These are phyloP conservation scores for Clarireedia sp. DNA, from an alignment of 2,329 filamentous ascomycete species.

Conservation along the genomic window DNA sequence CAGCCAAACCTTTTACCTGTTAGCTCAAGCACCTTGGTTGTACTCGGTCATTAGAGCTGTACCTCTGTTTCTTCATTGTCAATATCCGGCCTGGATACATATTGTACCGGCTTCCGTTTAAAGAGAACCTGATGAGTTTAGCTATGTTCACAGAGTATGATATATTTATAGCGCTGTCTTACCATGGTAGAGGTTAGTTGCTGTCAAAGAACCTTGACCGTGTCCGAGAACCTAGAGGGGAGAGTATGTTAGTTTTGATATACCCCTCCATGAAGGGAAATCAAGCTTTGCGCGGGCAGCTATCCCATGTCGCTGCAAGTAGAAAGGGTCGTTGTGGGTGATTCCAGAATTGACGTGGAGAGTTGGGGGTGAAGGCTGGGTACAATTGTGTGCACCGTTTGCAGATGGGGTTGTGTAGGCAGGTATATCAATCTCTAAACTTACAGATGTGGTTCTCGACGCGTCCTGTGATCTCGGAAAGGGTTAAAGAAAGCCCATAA, in stretches of 20 bases:
- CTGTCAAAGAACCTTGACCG: slow-evolving; percentile 12
- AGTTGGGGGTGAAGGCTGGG: neutral
- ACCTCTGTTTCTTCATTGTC: slow-evolving; percentile 81
- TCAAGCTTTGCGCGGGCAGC: slow-evolving; percentile 6
- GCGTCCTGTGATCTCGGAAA: slow-evolving; percentile 21
- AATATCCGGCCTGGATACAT: slow-evolving; percentile 62
- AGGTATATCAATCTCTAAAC: slow-evolving; percentile 17
- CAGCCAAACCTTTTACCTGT: slow-evolving; percentile 65
- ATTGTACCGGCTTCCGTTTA: slow-evolving; percentile 90
- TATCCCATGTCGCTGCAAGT: slow-evolving; percentile 5
- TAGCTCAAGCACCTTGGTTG: neutral
- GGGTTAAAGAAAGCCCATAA: slow-evolving; percentile 19
- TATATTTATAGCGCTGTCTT: neutral
- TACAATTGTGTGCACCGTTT: neutral
- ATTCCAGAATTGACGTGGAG: slow-evolving; percentile 9
- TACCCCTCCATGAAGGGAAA: slow-evolving; percentile 13
- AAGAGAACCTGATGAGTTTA: slow-evolving; percentile 65
- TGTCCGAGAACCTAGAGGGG: slow-evolving; percentile 16
- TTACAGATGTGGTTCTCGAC: slow-evolving; percentile 25
- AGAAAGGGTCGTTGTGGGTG: slow-evolving; percentile 9
- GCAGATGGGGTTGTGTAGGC: neutral
- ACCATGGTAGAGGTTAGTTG: slow-evolving; percentile 23
- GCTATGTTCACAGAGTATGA: slow-evolving; percentile 2
- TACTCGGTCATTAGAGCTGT: slow-evolving; percentile 29
- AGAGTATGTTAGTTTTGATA: slow-evolving; percentile 20